Evolutionary conservation across 1,284 basidiomycete genomes (phyloP).

Genomic region (Gomphus bonarii): DNA sequence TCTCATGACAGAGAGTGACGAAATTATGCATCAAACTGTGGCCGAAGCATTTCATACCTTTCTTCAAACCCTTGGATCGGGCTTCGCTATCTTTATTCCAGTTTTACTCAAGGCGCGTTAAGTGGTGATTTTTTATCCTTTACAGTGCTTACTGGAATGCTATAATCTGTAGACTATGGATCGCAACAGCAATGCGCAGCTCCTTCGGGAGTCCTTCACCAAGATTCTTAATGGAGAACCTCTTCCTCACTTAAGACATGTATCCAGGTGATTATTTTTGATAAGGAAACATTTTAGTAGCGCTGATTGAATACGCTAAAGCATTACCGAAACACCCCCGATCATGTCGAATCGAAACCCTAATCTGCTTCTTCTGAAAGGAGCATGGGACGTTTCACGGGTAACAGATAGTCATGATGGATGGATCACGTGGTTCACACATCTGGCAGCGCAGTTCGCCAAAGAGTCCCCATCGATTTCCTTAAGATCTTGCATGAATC

Average conservation of each 20-base stretch:
- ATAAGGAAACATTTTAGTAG: background rate
- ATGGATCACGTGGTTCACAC: slow-evolving; percentile 48
- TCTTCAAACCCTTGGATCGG: slow-evolving; percentile 42
- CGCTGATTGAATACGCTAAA: background rate
- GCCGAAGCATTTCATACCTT: slow-evolving; percentile 49
- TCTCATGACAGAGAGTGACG: slow-evolving; percentile 30
- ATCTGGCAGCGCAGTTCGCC: slow-evolving; percentile 44
- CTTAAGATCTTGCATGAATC: slow-evolving; percentile 42
- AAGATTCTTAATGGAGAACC: background rate
- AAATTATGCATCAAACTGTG: slow-evolving; percentile 36
- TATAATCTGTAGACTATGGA: background rate
- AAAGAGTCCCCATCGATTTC: slow-evolving; percentile 49
- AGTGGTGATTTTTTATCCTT: background rate
- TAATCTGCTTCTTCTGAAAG: slow-evolving; percentile 48
- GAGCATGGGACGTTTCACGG: slow-evolving; percentile 42
- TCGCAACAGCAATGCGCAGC: background rate
- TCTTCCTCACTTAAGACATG: background rate
- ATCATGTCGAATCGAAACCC: background rate
- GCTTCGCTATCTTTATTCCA: slow-evolving; percentile 49
- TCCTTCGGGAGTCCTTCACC: background rate
- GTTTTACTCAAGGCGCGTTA: slow-evolving; percentile 34
- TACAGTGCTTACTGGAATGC: background rate
- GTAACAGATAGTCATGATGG: slow-evolving; percentile 34
- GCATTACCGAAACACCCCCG: background rate
- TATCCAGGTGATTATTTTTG: background rate